Evolutionary conservation across 768 basidiomycete genomes (phyloP), one percentile per base, ranked within the genome.

Genomic region (Podaxis sp.): DNA sequence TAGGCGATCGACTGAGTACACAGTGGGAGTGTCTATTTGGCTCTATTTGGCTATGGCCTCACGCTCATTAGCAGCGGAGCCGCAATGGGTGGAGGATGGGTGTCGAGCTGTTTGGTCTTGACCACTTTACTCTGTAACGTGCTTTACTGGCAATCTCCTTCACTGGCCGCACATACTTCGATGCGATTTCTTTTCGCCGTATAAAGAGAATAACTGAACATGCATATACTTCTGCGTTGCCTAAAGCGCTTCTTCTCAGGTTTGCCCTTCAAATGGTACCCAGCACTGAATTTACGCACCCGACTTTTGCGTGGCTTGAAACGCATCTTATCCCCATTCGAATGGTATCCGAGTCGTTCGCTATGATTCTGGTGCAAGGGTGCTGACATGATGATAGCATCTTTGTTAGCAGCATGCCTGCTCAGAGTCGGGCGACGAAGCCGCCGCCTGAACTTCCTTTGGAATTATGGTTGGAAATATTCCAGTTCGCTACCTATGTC

Each of bases 391-490:
- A 54, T 66, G 49, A 51, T 61, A 76, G 75, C 68, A 62, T 65
- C 7, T 74, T 76, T 59, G 63, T 68, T 15, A 53, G 58, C 33
- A 36, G 62, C 39, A 60, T 63, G 38, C 66, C 66, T 33, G 49
- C 64, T 57, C 52, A 39, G 36, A 48, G 22, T n/a, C 53, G 65
- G 64, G 58, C 54, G n/a, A 46, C 44, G 28, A 68, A 61, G 48
- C 68, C 70, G n/a, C 70, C 68, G 15, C 74, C 74, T 39, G 71
- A 77, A 53, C 71, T 84, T n/a, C 82, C 83, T 7, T 72, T 77
- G 17, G 83, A 86, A 63, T 68, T 86, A 42, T 83, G 82, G 80
- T 74, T 83, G 19, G 83, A 84, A 65, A 86, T 86, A 40, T 84
- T 86, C 69, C 78, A 82, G 60, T 84, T 82, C 68, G 80, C 82